Evolutionary conservation across 768 basidiomycete genomes (phyloP), one percentile per base, ranked within the genome.

Genomic region (Tricholoma hemisulphureum): DNA sequence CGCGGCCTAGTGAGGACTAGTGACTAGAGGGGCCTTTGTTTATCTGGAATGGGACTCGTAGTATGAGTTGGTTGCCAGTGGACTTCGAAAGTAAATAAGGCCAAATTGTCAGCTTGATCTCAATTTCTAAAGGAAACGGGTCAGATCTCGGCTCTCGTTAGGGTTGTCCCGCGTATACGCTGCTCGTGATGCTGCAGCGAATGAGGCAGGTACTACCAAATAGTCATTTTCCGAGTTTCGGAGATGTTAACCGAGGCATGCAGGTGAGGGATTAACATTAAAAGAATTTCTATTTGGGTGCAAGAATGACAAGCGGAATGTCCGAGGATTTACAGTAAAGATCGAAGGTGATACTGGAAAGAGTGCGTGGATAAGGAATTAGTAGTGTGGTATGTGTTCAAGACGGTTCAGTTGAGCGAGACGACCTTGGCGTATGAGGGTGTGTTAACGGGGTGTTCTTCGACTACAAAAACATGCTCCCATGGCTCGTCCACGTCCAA

Each of bases 401-500:
- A 16, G 26, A 48, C 24, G 8, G 13, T 28, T 55, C 39, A 65
- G 32, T 57, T 61, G 48, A 62, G 60, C 41, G 70, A 50, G 32
- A 63, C 64, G 18, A 80, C 71, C 58, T 72, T 70, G 14, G 80
- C 79, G 58, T 83, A 83, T 39, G 81, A 79, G 26, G 68, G 68
- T 43, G 63, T 65, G 11, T 64, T 58, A 32, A 63, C 63, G 28
- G n/a, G 50, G 11, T 74, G 73, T 39, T 76, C 75, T 50, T 73
- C 73, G 39, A 78, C 80, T 34, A 69, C 73, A 34, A 66, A 68
- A 43, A 86, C 68, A 64, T 82, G 79, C 63, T 85, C 84, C 85
- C 85, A 86, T 32, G 82, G 78, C 61, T 87, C 84, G 57, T 84
- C 83, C 18, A 75, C 55, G 18, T 72, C 69, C 55, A 77, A 67